Evolutionary conservation across 176 grass and related monocot species (phyloP), one percentile per base, ranked within the genome.

Genomic region (Triticum monococcum): DNA sequence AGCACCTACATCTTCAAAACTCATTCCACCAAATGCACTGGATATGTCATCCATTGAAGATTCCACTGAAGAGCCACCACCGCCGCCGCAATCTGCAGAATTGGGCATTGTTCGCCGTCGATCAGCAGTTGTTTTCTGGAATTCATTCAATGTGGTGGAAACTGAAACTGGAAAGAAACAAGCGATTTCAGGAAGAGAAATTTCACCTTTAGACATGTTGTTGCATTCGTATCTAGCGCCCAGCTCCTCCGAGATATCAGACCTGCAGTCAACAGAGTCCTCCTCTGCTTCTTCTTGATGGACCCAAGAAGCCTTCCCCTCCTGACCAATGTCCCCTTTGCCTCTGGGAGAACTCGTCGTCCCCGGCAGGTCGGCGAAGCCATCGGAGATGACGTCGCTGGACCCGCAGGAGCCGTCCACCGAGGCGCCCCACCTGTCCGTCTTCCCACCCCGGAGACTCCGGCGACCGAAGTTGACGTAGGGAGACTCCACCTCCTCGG

Each of bases 21-120:
- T 73, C 81, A 94, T 82, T 33, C 71, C 81, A 70, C 73, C 79
- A 31, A 89, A 87, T 10, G 81, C 74, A 12, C 64, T 78, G 69
- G 88, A 94, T 64, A 94, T 59, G 23, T 85, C 86, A 46, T 91
- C 91, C 17, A 88, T 61, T 40, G 87, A 81, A n/a, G 54, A 93
- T 37, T 43, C 85, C 23, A 85, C 37, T 26, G 60, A 35, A 81
- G 69, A 62, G 68, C 48, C 16, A 1, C 13, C 17, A 5, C 2
- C 48, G 50, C 60, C 14, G 3, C 25, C 18, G 2, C 28, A 5
- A 83, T n/a, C 81, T 87, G 75, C 81, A 80, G 1, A 36, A 60
- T 74, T 28, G 66, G 23, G 18, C 0, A 48, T 59, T 23, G 57
- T 75, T 83, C 4, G 2, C 38, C 18, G 59, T 7, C 9, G 59